phyloP scores from a whole-genome alignment of 768 basidiomycete species.

The Phanerodontia chrysosporium region DNA sequence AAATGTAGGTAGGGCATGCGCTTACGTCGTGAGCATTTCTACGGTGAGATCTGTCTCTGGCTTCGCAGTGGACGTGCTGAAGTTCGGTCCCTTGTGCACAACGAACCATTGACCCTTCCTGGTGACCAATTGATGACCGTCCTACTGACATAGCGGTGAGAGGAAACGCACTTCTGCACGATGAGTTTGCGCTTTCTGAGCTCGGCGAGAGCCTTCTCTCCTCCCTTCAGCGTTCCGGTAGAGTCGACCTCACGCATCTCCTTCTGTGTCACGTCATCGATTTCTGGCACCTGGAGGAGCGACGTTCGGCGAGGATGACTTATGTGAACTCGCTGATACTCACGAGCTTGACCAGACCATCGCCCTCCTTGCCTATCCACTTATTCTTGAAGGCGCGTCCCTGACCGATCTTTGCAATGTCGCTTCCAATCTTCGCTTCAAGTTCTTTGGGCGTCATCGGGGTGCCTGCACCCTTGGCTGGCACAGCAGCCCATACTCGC shows the following conservation, averaged over 20 bases:
- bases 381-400: constrained; percentile 94
- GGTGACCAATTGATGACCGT: not conserved
- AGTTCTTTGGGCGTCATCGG: constrained; percentile 67
- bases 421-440: constrained; percentile 76
- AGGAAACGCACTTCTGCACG: constrained; percentile 58
- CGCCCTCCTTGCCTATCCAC: constrained; percentile 92
- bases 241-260: constrained; percentile 72
- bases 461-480: constrained; percentile 60
- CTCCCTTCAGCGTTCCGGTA: constrained; percentile 65
- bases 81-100: constrained; percentile 77
- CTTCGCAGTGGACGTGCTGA: constrained; percentile 88
- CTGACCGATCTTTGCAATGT: constrained; percentile 90
- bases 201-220: constrained; percentile 82
- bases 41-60: constrained; percentile 94
- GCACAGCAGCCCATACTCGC: constrained; percentile 85
- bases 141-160: not conserved
- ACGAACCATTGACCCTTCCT: constrained; percentile 97
- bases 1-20: constrained; percentile 11
- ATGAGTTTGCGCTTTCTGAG: constrained; percentile 90
- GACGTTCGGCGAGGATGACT: not conserved
- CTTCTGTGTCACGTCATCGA: constrained; percentile 70
- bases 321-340: constrained; percentile 29
- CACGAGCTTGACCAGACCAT: constrained; percentile 82
- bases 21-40: constrained; percentile 91
- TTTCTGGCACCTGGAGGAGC: constrained; percentile 46